A percentile compares a stretch with the other conserved stretches of the same genome.
These are phyloP conservation scores for Sporothrix pseudoabietina DNA, from an alignment of 2,329 filamentous ascomycete species.

Conservation along the genomic window DNA sequence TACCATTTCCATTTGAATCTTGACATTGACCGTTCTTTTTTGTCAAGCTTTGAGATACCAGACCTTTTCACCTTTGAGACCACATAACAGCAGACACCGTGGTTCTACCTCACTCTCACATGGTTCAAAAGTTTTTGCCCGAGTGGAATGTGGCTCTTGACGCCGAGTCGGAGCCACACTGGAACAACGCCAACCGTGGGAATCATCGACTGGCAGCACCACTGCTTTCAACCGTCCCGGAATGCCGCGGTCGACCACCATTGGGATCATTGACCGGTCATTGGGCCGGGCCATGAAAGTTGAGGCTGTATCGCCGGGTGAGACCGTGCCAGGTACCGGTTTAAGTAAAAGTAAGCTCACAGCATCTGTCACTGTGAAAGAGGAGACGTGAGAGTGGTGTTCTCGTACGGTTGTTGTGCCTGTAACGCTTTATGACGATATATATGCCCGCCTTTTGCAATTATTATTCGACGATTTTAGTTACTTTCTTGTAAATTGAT, in stretches of 20 bases:
- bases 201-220: neutral
- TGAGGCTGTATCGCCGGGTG: conserved; percentile 19
- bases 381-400: neutral
- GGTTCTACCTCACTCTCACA: neutral
- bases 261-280: conserved; percentile 25
- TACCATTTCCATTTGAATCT: neutral
- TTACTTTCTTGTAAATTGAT: no score
- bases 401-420: neutral
- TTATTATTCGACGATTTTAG: no score
- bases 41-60: no score
- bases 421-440: neutral
- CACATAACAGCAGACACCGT: neutral
- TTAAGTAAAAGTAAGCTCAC: neutral
- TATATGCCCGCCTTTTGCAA: no score
- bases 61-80: neutral
- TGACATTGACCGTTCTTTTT: neutral
- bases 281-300: conserved; percentile 23
- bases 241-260: conserved; percentile 21
- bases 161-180: neutral
- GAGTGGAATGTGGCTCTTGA: conserved; percentile 12
- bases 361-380: conserved; percentile 3
- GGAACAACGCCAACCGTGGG: neutral
- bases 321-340: neutral
- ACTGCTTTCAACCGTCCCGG: neutral
- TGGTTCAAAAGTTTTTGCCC: conserved; percentile 6